Base-by-base conservation (phyloP, 2,329 filamentous ascomycete genomes). In the Plenodomus lindquistii region DNA sequence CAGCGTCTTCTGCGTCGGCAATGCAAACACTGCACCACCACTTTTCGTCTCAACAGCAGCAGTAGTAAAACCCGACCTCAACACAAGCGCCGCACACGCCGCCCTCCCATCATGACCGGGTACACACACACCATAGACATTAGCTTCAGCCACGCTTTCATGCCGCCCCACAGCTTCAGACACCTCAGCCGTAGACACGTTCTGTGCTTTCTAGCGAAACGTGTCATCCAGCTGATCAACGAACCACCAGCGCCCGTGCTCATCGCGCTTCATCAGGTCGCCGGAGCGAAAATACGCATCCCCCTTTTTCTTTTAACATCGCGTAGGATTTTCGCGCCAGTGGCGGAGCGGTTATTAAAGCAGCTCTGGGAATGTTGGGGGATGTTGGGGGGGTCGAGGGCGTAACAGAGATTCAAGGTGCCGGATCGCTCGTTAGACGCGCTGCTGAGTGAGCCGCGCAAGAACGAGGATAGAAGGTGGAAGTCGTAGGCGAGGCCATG, bases 401-500 rank as follows among this genome's bases (percentile, higher is more conserved):
- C 65, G 44, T 59, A 67, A n/a, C 92, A 72, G 3, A 92, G 84
- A 63, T 85, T 93, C 49, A 89, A 67, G 22, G 80, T 81, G 60
- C 87, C 86, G 29, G 73, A 75, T 37, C 77, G 78, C 61, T 85
- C 78, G 54, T 80, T 77, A 51, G 77, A 68, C 8, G 70, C 65
- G 38, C 77, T 69, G 16, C 72, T 73, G 35, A 80, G 52, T 11
- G 75, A 60, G 16, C 79, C 72, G 22, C 77, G 78, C 11, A 83
- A 31, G 34, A 83, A 71, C 43, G 79, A 79, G 27, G 75, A 77
- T n/a, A 93, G 62, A 15, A 91, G 69, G 7, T 73, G 67, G 37
- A 77, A 69, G 66, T 92, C 88, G 59, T 87, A 81, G 34, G 73
- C 67, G 40, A 91, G 59, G 59, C 86, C 81, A 60, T 82, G 83